phyloP scores from a whole-genome alignment of 2,329 filamentous ascomycete genomes.

The Stromatinia cepivora region DNA sequence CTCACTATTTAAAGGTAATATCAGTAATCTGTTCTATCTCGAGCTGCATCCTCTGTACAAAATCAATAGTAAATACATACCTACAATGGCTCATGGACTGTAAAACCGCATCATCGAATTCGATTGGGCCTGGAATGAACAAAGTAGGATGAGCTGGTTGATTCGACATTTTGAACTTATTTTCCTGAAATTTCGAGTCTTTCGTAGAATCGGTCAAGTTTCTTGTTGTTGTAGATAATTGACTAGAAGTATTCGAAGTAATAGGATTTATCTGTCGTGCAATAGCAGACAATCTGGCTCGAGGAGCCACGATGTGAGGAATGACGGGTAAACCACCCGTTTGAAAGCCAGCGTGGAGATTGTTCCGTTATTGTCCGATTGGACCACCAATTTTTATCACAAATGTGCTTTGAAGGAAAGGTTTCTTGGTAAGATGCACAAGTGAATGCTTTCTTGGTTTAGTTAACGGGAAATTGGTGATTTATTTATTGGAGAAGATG shows the following conservation, averaged over 20 bases:
- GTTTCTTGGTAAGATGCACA: not conserved
- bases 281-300: constrained; percentile 40
- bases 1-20: constrained; percentile 59
- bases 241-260: not conserved
- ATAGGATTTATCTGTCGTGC: constrained; percentile 39
- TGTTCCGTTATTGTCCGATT: constrained; percentile 18
- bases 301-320: constrained; percentile 27
- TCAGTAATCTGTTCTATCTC: constrained; percentile 25
- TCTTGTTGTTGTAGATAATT: not conserved
- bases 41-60: not conserved
- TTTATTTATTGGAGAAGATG: not conserved
- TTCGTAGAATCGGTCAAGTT: constrained; percentile 23
- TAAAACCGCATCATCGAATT: constrained; percentile 96
- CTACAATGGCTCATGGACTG: constrained; percentile 94
- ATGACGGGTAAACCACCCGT: constrained; percentile 28
- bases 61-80: constrained; percentile 48
- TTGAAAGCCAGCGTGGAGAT: constrained; percentile 19
- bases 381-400: constrained; percentile 5
- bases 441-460: not conserved
- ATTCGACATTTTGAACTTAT: constrained; percentile 53
- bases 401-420: not conserved
- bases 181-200: not conserved
- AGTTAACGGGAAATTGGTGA: not conserved
- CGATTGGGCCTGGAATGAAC: constrained; percentile 95
- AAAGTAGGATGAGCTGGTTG: constrained; percentile 68